Evolutionary conservation across 148 eudicot species (phyloP).

Genomic region (Rheum nobile): DNA sequence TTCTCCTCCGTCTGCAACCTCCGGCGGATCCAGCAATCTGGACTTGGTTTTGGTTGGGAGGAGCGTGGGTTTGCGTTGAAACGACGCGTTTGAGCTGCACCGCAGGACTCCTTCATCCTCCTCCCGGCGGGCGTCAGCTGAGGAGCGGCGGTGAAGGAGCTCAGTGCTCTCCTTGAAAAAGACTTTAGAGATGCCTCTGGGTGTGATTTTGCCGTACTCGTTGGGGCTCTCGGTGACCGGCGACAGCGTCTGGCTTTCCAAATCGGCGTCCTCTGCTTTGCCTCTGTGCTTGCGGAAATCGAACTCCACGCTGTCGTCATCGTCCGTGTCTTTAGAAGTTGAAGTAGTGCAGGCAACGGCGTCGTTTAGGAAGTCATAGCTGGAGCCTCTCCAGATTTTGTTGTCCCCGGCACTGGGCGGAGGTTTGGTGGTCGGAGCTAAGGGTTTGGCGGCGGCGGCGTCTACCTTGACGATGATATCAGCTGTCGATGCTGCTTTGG

Average conservation of each 20-base stretch:
- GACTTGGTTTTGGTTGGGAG: conserved; percentile 53
- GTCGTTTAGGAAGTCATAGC: conserved; percentile 52
- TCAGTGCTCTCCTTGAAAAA: conserved; percentile 35
- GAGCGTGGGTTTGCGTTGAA: conserved; percentile 30
- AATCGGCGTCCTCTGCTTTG: conserved; percentile 10
- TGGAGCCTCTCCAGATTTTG: conserved; percentile 36
- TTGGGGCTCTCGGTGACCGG: conserved; percentile 26
- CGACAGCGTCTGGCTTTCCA: conserved; percentile 22
- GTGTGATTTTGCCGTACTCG: conserved; percentile 24
- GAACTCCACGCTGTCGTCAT: conserved; percentile 17
- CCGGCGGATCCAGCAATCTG: conserved; percentile 59
- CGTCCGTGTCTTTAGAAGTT: neutral
- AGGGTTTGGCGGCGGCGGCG: conserved; percentile 6
- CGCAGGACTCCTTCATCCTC: conserved; percentile 37
- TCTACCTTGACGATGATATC: conserved; percentile 20
- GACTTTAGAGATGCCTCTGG: conserved; percentile 24
- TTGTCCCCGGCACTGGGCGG: neutral
- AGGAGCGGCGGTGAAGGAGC: conserved; percentile 4
- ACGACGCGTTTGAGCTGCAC: conserved; percentile 45
- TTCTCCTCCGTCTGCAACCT: conserved; percentile 22
- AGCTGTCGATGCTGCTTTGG: neutral
- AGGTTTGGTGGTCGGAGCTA: neutral
- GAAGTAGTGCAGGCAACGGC: neutral
- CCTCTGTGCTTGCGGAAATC: conserved; percentile 12
- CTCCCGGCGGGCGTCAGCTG: neutral